Percentiles rank a stretch among this genome's conserved stretches.
These are phyloP conservation scores for Pseudoturritis turrita DNA, from an alignment of 345 rosid species.

Conservation along the genomic window DNA sequence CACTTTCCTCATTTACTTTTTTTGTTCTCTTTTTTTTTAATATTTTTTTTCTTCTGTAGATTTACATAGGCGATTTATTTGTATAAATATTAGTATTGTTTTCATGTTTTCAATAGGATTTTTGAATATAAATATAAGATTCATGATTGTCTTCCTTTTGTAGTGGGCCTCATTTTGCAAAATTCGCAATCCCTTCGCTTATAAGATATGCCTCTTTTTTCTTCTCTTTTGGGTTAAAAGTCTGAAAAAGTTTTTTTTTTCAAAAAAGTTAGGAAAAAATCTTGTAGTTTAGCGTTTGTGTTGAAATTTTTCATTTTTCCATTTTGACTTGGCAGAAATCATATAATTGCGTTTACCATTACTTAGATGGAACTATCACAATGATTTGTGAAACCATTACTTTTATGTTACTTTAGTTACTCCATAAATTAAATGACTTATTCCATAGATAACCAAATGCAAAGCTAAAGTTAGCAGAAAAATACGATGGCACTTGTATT, in stretches of 20 bases:
- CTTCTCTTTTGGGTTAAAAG: slow-evolving; percentile 18
- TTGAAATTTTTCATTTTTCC: background rate
- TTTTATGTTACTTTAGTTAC: background rate
- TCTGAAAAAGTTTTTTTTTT: background rate
- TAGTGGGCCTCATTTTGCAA: slow-evolving; percentile 26
- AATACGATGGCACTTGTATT: no score
- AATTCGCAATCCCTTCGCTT: slow-evolving; percentile 20
- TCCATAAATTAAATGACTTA: background rate
- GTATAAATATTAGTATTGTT: background rate
- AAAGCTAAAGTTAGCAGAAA: no score
- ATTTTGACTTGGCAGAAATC: background rate
- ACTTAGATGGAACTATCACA: background rate
- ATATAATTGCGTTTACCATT: background rate
- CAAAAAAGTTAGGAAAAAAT: background rate
- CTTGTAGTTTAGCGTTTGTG: background rate
- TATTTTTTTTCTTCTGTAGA: background rate
- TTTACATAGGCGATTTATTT: background rate
- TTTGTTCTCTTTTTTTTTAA: background rate
- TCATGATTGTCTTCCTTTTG: slow-evolving; percentile 23
- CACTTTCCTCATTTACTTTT: background rate
- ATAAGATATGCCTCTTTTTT: slow-evolving; percentile 30
- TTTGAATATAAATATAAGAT: slow-evolving; percentile 6
- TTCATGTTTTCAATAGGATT: slow-evolving; percentile 2
- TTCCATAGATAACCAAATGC: no score
- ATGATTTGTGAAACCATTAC: background rate